A percentile compares a stretch with the other conserved stretches of the same genome.
phyloP scores from a whole-genome alignment of 176 grass and related monocot species.

The Bolboschoenus planiculmis region DNA sequence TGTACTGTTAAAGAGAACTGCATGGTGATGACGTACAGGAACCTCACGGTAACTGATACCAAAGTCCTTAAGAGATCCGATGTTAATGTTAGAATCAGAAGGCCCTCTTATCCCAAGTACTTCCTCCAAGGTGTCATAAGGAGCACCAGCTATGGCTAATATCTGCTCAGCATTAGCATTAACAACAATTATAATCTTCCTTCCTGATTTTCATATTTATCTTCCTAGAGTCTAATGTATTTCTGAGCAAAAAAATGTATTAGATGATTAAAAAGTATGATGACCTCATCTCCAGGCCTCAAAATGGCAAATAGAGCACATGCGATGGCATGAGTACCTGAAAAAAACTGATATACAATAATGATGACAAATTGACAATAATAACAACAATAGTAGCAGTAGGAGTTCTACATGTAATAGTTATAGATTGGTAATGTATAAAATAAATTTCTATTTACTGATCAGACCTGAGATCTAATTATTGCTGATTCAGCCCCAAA shows the following conservation, averaged over 20 bases:
- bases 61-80: constrained; percentile 89
- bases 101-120: constrained; percentile 82
- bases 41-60: constrained; percentile 69
- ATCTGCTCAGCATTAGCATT: constrained; percentile 39
- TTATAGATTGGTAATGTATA: not conserved
- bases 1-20: not conserved
- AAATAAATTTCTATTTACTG: not conserved
- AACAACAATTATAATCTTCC: not conserved
- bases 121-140: constrained; percentile 84
- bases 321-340: constrained; percentile 80
- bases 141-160: constrained; percentile 66
- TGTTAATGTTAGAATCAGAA: constrained; percentile 19
- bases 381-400: not conserved
- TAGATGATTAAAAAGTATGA: not conserved
- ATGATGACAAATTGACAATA: not conserved
- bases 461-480: constrained; percentile 69
- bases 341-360: constrained; percentile 56
- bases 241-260: not conserved
- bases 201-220: not conserved
- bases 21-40: constrained; percentile 26
- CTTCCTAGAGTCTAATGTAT: not conserved
- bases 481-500: constrained; percentile 84
- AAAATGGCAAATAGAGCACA: constrained; percentile 84
- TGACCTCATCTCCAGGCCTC: constrained; percentile 77
- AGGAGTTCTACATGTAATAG: not conserved